Evolutionary conservation across 2,329 filamentous ascomycete species (phyloP), one percentile per base, ranked within the genome.

Genomic region (Sporothrix globosa): DNA sequence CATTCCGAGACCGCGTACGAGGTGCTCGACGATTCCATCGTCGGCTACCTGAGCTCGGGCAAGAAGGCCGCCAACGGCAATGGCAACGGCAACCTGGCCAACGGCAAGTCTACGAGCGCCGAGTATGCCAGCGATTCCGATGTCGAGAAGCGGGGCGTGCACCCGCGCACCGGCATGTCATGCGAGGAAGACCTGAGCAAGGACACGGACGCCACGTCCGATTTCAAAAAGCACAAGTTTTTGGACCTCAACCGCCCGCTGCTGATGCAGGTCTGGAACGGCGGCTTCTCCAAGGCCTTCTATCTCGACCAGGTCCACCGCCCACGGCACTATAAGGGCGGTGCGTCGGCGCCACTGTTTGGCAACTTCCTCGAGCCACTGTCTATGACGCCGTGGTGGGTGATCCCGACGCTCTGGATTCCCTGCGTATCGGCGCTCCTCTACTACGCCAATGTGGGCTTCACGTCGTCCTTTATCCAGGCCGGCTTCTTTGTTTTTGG

Each of bases 351-450:
- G 50, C 96, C 96, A 24, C 82, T 99, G 30, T 99, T 99, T 81
- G 96, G 96, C 72, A 98, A 99, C 82, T 97, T 99, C 79, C 84
- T 99, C n/a, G 96, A 99, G 82, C 96, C 96, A n/a, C 83, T 99
- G 71, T 94, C 90, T 80, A 91, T 94, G 85, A 99, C 96, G 2
- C 88, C 96, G 1, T 99, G 96, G 96, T 99, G 91, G 88, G 80
- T 97, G 58, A 86, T 99, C 13, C 96, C 96, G 2, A 84, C 84
- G 0, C 72, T 97, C 1, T 99, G 96, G 96, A 79, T 96, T 54
- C 96, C 96, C n/a, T 86, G 84, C 21, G 87, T 97, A 54, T 76
- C 83, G 11, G 97, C 93, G 77, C 93, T 92, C 34, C 87, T 90
- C 13, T 88, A 85, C 72, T 76, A 91, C 24, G 90, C 92, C 13